Conservation (phyloP, 192 early-diverging fungal species). For the Pilaira anomala region DNA sequence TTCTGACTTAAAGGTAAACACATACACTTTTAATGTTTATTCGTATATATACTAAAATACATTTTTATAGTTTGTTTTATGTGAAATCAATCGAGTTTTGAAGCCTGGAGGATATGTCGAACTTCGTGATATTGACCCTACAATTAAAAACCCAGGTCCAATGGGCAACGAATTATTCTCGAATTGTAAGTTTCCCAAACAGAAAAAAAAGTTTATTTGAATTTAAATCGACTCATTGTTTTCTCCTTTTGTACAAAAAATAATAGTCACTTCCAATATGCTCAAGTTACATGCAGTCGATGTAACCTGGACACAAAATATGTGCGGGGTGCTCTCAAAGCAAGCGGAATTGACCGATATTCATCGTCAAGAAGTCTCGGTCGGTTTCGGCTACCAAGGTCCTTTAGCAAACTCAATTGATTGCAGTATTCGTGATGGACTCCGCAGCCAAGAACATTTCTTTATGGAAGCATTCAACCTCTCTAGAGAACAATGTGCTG, state of each 20-base stretch:
- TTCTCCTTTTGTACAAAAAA: neutral
- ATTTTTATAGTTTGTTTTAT: constrained; percentile 6
- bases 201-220: constrained; percentile 1
- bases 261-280: constrained; percentile 1
- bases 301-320: constrained; percentile 13
- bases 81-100: constrained; percentile 15
- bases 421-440: neutral
- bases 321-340: neutral
- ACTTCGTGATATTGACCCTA: constrained; percentile 36
- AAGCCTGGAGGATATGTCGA: constrained; percentile 45
- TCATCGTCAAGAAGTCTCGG: constrained; percentile 5
- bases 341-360: constrained; percentile 15
- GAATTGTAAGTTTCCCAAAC: neutral
- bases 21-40: neutral
- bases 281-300: neutral
- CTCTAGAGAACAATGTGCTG: neutral
- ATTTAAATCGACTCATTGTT: neutral
- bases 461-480: neutral
- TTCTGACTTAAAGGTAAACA: constrained; percentile 20
- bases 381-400: constrained; percentile 3
- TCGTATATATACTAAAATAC: neutral
- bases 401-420: constrained; percentile 7
- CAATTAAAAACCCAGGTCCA: constrained; percentile 26
- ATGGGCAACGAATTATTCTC: neutral
- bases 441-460: neutral